Conservation (phyloP, 805 yeast species). For the Lipomyces orientalis region DNA sequence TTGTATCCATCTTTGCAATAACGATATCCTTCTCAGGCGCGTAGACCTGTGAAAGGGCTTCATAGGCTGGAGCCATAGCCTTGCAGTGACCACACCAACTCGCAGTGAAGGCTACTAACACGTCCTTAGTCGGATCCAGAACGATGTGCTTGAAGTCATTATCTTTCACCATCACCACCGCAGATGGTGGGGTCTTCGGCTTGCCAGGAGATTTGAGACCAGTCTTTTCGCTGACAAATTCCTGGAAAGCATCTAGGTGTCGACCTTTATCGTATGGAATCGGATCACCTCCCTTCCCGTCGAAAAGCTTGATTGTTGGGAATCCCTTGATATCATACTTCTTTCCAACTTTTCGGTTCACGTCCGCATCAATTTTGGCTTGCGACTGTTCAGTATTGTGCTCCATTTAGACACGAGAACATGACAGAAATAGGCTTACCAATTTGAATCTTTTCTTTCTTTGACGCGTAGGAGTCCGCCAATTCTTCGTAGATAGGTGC, state of each 20-base stretch:
- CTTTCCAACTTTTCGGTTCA: conserved; percentile 72
- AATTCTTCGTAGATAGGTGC: conserved; percentile 66
- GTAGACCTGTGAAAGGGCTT: conserved; percentile 55
- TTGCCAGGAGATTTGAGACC: conserved; percentile 27
- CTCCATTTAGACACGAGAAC: neutral
- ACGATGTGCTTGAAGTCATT: conserved; percentile 53
- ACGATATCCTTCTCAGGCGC: conserved; percentile 49
- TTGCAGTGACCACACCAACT: conserved; percentile 66
- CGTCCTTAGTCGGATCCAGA: conserved; percentile 45
- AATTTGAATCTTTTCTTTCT: conserved; percentile 55
- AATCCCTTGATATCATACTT: conserved; percentile 72
- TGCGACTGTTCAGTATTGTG: conserved; percentile 46
- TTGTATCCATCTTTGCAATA: conserved; percentile 56
- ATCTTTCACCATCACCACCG: conserved; percentile 46
- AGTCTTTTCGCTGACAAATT: conserved; percentile 52
- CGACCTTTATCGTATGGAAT: conserved; percentile 48
- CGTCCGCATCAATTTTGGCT: conserved; percentile 79
- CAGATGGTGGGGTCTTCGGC: conserved; percentile 26
- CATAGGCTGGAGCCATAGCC: conserved; percentile 58
- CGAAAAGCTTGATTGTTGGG: conserved; percentile 67
- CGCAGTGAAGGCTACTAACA: conserved; percentile 63
- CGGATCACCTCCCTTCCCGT: conserved; percentile 38
- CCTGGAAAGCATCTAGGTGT: conserved; percentile 59
- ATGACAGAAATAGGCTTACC: conserved; percentile 73
- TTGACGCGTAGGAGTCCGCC: conserved; percentile 57